phyloP scores from a whole-genome alignment of 768 basidiomycete species.

The Kwoniella mangroviensis region DNA sequence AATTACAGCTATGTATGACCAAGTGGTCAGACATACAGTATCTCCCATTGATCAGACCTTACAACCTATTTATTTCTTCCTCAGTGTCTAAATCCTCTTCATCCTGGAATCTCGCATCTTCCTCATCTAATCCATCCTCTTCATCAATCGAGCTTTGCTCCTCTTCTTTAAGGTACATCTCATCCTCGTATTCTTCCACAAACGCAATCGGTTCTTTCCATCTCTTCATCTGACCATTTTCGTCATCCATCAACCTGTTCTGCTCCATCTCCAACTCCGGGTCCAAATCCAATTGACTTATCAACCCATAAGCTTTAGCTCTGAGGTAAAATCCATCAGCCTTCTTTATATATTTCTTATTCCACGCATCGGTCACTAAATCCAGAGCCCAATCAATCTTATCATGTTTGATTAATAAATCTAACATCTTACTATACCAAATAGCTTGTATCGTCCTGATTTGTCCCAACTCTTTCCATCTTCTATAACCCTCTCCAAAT shows the following conservation, averaged over 20 bases:
- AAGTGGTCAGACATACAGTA: too few relatives aligned
- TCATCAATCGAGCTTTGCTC: neutral
- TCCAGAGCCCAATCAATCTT: conserved; percentile 20
- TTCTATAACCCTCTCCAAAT: conserved; percentile 18
- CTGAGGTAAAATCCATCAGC: conserved; percentile 22
- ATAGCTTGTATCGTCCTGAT: neutral
- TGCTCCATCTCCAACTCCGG: conserved; percentile 1
- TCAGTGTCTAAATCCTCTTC: conserved; percentile 5
- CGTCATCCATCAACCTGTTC: neutral
- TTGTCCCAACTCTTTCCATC: conserved; percentile 10
- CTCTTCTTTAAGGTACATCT: neutral
- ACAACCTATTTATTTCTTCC: neutral
- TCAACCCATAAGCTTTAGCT: conserved; percentile 13
- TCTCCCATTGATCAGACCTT: too few relatives aligned
- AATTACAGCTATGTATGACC: too few relatives aligned
- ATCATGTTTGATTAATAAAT: conserved; percentile 5
- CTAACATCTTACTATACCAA: conserved; percentile 17
- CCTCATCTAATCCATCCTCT: conserved; percentile 1
- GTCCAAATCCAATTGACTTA: neutral
- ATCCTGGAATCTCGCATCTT: conserved; percentile 5
- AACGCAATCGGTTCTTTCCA: conserved; percentile 4
- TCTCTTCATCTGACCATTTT: neutral
- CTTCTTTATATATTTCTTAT: neutral
- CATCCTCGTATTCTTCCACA: conserved; percentile 1
- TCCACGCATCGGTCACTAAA: conserved; percentile 19